These are phyloP conservation scores for Tulasnella sp. DNA, from an alignment of 768 basidiomycete genomes.

Conservation along the genomic window DNA sequence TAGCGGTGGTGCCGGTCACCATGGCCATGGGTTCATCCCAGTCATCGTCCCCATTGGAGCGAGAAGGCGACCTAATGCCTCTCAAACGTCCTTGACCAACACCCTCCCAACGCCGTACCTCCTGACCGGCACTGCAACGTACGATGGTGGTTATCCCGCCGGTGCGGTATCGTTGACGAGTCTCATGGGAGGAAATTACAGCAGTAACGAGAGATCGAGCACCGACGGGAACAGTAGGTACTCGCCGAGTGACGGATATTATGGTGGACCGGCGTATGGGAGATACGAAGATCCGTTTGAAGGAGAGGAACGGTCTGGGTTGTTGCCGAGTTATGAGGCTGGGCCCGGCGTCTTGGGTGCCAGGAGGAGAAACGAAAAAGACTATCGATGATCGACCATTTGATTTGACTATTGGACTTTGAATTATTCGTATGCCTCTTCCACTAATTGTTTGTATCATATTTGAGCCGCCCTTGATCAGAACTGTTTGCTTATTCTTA, in stretches of 20 bases:
- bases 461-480: too few species aligned
- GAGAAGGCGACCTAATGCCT: background rate
- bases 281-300: background rate
- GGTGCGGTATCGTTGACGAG: background rate
- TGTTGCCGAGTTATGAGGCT: background rate
- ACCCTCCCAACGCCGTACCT: background rate
- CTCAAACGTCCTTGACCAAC: background rate
- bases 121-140: background rate
- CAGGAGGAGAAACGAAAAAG: background rate
- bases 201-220: background rate
- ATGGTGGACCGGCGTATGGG: background rate
- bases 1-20: background rate
- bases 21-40: background rate
- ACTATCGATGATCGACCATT: background rate
- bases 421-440: too few species aligned
- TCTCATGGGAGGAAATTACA: background rate
- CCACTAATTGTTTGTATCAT: too few species aligned
- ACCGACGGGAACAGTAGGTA: background rate
- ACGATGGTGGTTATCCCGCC: background rate
- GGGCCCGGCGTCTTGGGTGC: background rate
- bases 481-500: too few species aligned
- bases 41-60: conserved; percentile 1
- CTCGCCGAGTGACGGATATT: background rate
- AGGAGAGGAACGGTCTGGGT: background rate
- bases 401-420: background rate